Conservation (phyloP, 306 rosid genomes). For the Malus fusca region DNA sequence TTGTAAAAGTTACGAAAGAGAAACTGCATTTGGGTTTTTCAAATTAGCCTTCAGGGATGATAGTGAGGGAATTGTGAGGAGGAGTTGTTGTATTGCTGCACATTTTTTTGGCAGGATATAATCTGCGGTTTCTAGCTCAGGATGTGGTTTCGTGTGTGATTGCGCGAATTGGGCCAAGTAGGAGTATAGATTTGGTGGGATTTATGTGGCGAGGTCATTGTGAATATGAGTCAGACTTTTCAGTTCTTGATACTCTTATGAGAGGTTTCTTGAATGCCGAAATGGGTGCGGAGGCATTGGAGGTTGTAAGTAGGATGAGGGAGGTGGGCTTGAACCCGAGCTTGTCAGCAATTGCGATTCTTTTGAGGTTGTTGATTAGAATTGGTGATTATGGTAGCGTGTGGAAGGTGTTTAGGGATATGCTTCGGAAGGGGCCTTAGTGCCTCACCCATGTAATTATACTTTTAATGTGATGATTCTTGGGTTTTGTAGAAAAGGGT, state of each 20-base stretch:
- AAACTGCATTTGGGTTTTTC: conserved; percentile 62
- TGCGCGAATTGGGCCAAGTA: conserved; percentile 35
- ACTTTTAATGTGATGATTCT: conserved; percentile 37
- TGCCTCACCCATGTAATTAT: conserved; percentile 28
- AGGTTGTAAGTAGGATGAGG: conserved; percentile 52
- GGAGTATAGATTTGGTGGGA: conserved; percentile 39
- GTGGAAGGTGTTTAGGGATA: conserved; percentile 57
- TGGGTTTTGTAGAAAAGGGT: conserved; percentile 62
- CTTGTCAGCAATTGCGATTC: conserved; percentile 30
- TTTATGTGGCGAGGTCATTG: conserved; percentile 60
- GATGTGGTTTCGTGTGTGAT: conserved; percentile 57
- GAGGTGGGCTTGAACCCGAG: conserved; percentile 40
- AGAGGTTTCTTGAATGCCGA: conserved; percentile 46
- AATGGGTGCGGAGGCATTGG: conserved; percentile 52
- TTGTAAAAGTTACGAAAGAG: conserved; percentile 45
- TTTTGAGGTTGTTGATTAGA: conserved; percentile 46
- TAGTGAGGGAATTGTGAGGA: conserved; percentile 26
- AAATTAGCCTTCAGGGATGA: conserved; percentile 44
- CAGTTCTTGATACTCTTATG: conserved; percentile 59
- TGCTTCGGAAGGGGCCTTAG: conserved; percentile 35
- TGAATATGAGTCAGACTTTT: conserved; percentile 49
- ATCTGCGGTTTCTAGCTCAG: conserved; percentile 45
- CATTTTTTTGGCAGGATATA: conserved; percentile 41
- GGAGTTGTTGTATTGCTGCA: conserved; percentile 43
- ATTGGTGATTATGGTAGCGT: conserved; percentile 65